Base-by-base conservation (phyloP, 2,329 filamentous ascomycete genomes). In the Didymella pomorum region DNA sequence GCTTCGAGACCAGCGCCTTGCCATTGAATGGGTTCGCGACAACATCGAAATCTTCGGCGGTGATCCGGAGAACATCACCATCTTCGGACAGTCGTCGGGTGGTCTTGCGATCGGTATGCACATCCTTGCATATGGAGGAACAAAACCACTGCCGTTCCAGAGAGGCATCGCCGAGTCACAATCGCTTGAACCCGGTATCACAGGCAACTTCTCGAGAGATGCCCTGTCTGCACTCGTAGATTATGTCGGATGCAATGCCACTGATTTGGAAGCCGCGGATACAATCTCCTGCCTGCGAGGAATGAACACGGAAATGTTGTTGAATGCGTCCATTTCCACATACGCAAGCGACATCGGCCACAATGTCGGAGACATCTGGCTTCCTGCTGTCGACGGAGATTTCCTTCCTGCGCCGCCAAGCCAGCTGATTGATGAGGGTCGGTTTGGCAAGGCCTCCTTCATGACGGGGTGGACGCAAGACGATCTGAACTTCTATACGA, bases 171-270 rank as follows among this genome's bases (percentile, higher is more conserved):
- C 80, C 67, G 66, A 82, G 60, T 77, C 73, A 12, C 81, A 82
- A 58, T 77, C 79, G 1, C 77, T 85, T 2, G 84, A 86, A 66
- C 81, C 81, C 1, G 83, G 82, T 2, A 82, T 74, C 16, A 74
- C 72, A 1, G 70, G 78, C 0, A 81, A 80, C 58, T 82, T 82
- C 63, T 82, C 80, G 5, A 76, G 78, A 46, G 70, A 82, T 51
- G 81, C 82, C 9, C 82, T 83, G 75, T 61, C 69, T 10, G 73
- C 71, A 1, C 58, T 85, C 25, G 78, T 79, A 3, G 72, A 79
- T 20, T 64, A 74, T 7, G 74, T 81, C 3, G 78, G 76, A 2
- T 85, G 83, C 71, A 80, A 79, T 66, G 66, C 62, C 1, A 65
- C 61, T 1, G 50, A 60, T 23, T 59, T 82, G 2, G 76, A 83